Evolutionary conservation across 1,284 basidiomycete species (phyloP), one percentile per base, ranked within the genome.

Genomic region (Lentinula novae-zelandiae): DNA sequence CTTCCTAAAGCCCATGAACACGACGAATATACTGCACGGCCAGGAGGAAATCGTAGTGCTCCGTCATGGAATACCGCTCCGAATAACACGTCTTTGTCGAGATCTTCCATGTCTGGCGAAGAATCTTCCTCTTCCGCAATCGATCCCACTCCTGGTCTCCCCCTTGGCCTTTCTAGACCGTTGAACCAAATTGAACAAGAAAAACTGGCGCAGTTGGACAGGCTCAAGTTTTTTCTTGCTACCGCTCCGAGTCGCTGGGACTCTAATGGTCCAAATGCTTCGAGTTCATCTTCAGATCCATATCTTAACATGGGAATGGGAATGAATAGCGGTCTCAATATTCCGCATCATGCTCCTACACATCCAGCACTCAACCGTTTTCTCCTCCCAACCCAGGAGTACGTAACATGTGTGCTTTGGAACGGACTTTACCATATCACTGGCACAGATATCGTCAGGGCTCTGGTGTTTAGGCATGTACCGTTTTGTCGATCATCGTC

Each of bases 351-450:
- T 73, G 62, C 61, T 54, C 67, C 72, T 6, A 72, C 82, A 3
- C 87, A 91, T 70, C 89, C 89, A 5, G 85, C 86, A 44, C 82
- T 96, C 67, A 90, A 92, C 67, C 82, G 91, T 38, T 95, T 96
- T 72, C 80, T 87, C 38, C 82, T 95, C 9, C 93, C 93, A 0
- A 87, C 90, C 63, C 87, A 90, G 58, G 94, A 96, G 74, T 89
- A 88, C 67, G 92, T 96, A 51, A 87, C 90, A 5, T 96, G 94
- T 71, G 90, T 96, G 9, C 82, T 93, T 33, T 96, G 94, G 94
- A 87, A 88, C 60, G 89, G 92, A 2, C 78, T 92, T 36, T 95
- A 93, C 69, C 92, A 96, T 70, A 93, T 96, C 73, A 95, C 93
- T 0, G 94, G 94, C 17, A 96, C 93, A 7, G 89, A 92, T 74